Evolutionary conservation across 495 filamentous ascomycete species (phyloP).

Genomic region (Neurospora sp.): DNA sequence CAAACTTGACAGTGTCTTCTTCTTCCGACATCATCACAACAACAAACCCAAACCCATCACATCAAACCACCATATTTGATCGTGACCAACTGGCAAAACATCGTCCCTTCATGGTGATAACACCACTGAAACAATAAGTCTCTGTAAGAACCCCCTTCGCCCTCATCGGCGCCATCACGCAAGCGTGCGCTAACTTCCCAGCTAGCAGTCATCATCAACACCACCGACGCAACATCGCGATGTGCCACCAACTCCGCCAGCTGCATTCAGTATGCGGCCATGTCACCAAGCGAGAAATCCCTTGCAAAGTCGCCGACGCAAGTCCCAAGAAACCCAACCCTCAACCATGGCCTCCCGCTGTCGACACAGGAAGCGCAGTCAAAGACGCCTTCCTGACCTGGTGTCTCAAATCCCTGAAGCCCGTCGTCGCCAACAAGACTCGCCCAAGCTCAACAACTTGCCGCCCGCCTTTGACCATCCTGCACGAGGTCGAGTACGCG

Average conservation of each 20-base stretch:
- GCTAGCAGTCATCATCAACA: fast-evolving
- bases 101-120: fast-evolving
- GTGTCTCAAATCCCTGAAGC: not conserved
- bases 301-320: fast-evolving
- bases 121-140: fast-evolving
- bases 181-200: not conserved
- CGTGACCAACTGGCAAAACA: fast-evolving
- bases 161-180: not conserved
- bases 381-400: not conserved
- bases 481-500: not conserved
- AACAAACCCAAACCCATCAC: not conserved
- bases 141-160: not conserved
- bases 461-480: not conserved
- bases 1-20: not conserved
- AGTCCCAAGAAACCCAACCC: fast-evolving
- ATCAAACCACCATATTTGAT: not conserved
- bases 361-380: not conserved
- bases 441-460: not conserved
- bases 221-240: not conserved
- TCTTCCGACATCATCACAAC: not conserved
- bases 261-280: not conserved
- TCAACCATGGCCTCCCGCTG: not conserved
- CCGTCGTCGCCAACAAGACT: not conserved
- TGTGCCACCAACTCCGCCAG: not conserved
- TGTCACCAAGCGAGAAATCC: not conserved